These are phyloP conservation scores for Candida glaebosa DNA, from an alignment of 805 yeast genomes.

Conservation along the genomic window DNA sequence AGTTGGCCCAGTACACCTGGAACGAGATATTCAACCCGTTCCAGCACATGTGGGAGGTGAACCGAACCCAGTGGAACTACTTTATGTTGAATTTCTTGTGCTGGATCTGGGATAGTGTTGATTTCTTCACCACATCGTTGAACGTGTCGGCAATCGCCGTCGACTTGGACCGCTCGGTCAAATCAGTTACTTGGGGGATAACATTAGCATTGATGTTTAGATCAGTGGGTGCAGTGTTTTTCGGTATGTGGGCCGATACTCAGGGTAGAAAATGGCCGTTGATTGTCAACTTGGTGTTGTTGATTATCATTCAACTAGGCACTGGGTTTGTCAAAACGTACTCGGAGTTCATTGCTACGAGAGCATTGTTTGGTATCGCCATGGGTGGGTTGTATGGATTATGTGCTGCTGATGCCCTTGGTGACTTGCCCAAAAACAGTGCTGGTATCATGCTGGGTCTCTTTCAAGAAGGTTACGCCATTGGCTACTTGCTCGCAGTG, in stretches of 20 bases:
- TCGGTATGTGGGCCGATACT: conserved; percentile 49
- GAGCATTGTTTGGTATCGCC: conserved; percentile 64
- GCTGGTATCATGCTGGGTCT: conserved; percentile 63
- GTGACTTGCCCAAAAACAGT: conserved; percentile 57
- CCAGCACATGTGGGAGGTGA: conserved; percentile 34
- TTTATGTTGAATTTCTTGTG: conserved; percentile 58
- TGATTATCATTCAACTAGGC: conserved; percentile 56
- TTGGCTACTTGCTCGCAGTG: conserved; percentile 65
- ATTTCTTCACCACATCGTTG: conserved; percentile 60
- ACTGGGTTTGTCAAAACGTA: conserved; percentile 63
- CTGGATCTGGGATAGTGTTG: conserved; percentile 74
- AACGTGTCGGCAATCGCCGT: conserved; percentile 49
- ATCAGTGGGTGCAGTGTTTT: conserved; percentile 64
- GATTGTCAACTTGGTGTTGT: conserved; percentile 35
- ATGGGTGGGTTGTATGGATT: conserved; percentile 74
- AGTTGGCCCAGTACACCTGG: conserved; percentile 30
- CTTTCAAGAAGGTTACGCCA: conserved; percentile 55
- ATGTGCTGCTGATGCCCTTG: conserved; percentile 63
- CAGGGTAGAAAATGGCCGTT: conserved; percentile 4
- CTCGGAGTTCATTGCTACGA: conserved; percentile 53
- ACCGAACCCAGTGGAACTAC: conserved; percentile 49
- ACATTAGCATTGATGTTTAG: conserved; percentile 68
- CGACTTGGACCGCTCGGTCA: conserved; percentile 38
- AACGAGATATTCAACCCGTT: conserved; percentile 44
- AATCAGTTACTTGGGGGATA: conserved; percentile 66